These are phyloP conservation scores for Phytopythium litorale DNA, from an alignment of 352 stramenopile genomes.

Conservation along the genomic window DNA sequence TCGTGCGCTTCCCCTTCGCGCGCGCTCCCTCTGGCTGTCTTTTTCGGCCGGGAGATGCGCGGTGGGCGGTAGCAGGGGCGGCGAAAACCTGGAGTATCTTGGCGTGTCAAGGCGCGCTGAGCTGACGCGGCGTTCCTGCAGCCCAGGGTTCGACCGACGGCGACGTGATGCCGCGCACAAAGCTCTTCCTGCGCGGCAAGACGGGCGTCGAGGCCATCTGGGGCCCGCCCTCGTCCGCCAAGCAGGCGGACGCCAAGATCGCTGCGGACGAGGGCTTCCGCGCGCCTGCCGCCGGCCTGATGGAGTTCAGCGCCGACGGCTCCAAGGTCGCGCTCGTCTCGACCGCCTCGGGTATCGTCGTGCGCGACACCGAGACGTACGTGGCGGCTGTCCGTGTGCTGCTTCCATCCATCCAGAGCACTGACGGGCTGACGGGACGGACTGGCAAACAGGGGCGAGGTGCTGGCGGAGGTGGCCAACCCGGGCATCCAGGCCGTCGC, in stretches of 20 bases:
- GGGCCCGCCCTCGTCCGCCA: constrained; percentile 54
- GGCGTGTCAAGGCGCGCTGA: not conserved
- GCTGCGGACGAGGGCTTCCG: constrained; percentile 49
- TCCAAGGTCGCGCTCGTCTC: constrained; percentile 61
- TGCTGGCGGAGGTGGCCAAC: constrained; percentile 62
- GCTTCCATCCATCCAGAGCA: not conserved
- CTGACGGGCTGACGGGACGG: not conserved
- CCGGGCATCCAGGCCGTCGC: constrained; percentile 69
- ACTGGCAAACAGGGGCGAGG: constrained; percentile 30
- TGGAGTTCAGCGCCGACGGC: constrained; percentile 75
- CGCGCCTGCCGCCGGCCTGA: constrained; percentile 44
- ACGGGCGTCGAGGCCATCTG: constrained; percentile 72
- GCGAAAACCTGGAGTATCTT: not conserved
- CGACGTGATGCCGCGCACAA: constrained; percentile 38
- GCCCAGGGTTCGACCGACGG: not conserved
- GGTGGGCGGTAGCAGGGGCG: not conserved
- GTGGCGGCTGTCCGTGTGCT: not conserved
- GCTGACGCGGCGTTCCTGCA: not conserved
- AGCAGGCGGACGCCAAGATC: constrained; percentile 41
- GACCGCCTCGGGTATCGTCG: constrained; percentile 55
- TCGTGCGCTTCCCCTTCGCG: not conserved
- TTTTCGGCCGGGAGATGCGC: not conserved
- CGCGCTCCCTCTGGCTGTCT: not conserved
- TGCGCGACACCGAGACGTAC: constrained; percentile 62
- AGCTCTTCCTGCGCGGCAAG: constrained; percentile 84